Evolutionary conservation across 208 protist genomes (phyloP).

Genomic region (Wallacemonas sp.): DNA sequence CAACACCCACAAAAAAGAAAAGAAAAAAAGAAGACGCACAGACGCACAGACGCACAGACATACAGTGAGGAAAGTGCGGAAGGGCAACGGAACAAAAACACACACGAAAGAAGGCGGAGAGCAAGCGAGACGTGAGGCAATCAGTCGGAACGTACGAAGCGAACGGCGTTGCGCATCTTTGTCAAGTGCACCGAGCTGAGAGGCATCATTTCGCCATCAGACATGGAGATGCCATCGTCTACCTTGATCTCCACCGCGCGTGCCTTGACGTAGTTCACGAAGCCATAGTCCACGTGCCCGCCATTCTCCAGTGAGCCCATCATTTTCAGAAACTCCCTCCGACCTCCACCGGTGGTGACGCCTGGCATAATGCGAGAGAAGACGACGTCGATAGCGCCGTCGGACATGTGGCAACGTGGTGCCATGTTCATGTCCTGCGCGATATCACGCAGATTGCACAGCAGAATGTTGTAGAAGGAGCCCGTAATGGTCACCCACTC

Average conservation of each 20-base stretch:
- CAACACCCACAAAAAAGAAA: background rate
- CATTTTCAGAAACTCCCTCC: slow-evolving; percentile 73
- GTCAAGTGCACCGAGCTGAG: slow-evolving; percentile 65
- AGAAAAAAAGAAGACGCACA: slow-evolving; percentile 1
- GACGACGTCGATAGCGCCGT: slow-evolving; percentile 81
- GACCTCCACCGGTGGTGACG: slow-evolving; percentile 29
- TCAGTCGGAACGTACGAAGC: slow-evolving; percentile 58
- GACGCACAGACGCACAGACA: too few relatives aligned
- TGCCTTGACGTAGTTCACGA: slow-evolving; percentile 82
- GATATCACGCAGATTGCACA: slow-evolving; percentile 72
- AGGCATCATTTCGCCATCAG: slow-evolving; percentile 86
- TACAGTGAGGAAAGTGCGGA: too few relatives aligned
- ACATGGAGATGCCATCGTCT: slow-evolving; percentile 71
- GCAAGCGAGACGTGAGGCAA: background rate
- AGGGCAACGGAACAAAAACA: slow-evolving; percentile 13
- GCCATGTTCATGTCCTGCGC: slow-evolving; percentile 83
- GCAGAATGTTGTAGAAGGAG: slow-evolving; percentile 59
- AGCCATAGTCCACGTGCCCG: slow-evolving; percentile 62
- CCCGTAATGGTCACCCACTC: slow-evolving; percentile 82
- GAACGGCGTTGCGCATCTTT: slow-evolving; percentile 45
- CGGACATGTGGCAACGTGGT: slow-evolving; percentile 69
- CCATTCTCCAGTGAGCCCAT: slow-evolving; percentile 64
- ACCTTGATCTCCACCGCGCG: slow-evolving; percentile 77
- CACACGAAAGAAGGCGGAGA: background rate
- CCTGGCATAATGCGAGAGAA: slow-evolving; percentile 48